Conservation (phyloP, 768 basidiomycete genomes). For the Lentinula sp. region DNA sequence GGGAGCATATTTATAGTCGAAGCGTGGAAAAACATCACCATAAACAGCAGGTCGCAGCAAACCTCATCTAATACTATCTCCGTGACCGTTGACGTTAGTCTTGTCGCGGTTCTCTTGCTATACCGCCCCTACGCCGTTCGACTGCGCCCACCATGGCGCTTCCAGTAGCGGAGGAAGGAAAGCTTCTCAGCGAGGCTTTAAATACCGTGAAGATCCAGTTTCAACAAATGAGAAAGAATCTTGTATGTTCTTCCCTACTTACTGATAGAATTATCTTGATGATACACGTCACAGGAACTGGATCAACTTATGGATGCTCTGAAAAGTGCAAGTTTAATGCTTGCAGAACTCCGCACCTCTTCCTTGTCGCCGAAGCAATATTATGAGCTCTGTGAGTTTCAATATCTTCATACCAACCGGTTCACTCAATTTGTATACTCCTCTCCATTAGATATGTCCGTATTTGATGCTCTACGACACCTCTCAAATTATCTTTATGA, state of each 20-base stretch:
- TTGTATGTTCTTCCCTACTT: constrained; percentile 45
- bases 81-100: background rate
- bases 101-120: background rate
- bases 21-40: background rate
- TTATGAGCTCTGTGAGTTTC: constrained; percentile 85
- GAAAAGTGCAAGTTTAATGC: constrained; percentile 96
- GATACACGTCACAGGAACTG: constrained; percentile 54
- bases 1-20: background rate
- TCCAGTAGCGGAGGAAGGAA: constrained; percentile 67
- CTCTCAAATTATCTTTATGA: constrained; percentile 96
- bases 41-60: background rate
- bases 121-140: background rate
- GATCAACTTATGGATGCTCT: constrained; percentile 99
- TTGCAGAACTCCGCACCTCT: constrained; percentile 91
- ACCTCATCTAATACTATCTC: background rate
- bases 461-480: constrained; percentile 94
- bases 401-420: background rate
- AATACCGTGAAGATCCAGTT: constrained; percentile 88
- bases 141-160: constrained; percentile 25
- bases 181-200: constrained; percentile 78
- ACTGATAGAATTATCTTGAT: background rate
- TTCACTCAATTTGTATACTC: background rate
- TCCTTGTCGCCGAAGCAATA: constrained; percentile 95
- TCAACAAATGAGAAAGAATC: constrained; percentile 90
- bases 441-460: constrained; percentile 80